phyloP scores from a whole-genome alignment of 257 asterid species.

The Buddleja alternifolia region DNA sequence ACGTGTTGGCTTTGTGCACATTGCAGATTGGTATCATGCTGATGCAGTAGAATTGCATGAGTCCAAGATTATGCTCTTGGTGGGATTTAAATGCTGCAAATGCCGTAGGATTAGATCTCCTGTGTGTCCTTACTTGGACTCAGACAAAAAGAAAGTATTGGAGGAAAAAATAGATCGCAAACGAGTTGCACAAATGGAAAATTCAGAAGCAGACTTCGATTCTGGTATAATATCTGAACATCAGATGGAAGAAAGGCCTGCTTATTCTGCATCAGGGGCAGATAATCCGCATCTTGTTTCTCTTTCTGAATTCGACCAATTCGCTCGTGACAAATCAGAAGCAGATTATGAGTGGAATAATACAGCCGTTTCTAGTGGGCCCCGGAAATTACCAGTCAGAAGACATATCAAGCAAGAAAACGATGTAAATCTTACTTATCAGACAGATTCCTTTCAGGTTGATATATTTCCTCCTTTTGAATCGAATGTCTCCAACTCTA shows the following conservation, averaged over 20 bases:
- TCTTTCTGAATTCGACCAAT: conserved; percentile 40
- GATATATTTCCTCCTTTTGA: conserved; percentile 36
- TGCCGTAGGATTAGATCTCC: conserved; percentile 83
- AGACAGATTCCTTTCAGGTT: conserved; percentile 37
- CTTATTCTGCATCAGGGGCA: conserved; percentile 30
- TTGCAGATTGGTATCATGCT: conserved; percentile 88
- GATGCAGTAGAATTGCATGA: conserved; percentile 74
- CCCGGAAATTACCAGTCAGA: conserved; percentile 70
- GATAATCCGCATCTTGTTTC: conserved; percentile 37
- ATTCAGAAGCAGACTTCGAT: conserved; percentile 32
- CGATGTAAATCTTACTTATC: conserved; percentile 30
- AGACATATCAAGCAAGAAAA: conserved; percentile 58
- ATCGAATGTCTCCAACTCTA: conserved; percentile 40
- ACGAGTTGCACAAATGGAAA: conserved; percentile 41
- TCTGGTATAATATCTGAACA: conserved; percentile 31
- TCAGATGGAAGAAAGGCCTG: conserved; percentile 28
- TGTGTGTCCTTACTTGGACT: conserved; percentile 59
- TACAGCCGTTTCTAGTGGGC: conserved; percentile 42
- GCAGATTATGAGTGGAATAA: conserved; percentile 44
- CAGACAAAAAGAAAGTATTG: conserved; percentile 36
- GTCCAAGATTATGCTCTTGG: conserved; percentile 48
- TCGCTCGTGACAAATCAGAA: conserved; percentile 30
- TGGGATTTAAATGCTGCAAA: conserved; percentile 81
- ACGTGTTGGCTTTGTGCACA: conserved; percentile 28
- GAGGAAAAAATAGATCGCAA: conserved; percentile 39